Evolutionary conservation across 805 yeast genomes (phyloP).

Genomic region (Candida berthetii): DNA sequence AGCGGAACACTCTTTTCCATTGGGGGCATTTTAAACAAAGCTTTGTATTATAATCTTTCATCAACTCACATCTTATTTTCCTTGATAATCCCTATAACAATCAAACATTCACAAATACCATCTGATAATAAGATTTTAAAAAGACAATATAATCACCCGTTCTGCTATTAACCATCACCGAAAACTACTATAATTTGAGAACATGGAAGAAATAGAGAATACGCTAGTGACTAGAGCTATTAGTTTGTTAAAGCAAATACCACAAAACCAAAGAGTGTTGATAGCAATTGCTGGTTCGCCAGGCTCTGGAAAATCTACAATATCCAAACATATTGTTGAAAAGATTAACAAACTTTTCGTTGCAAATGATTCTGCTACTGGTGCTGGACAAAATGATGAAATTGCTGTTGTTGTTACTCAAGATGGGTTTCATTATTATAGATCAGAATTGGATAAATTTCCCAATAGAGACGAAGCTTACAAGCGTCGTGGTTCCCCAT

Average conservation of each 20-base stretch:
- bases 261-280: conserved; percentile 4
- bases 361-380: background rate
- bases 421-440: conserved; percentile 3
- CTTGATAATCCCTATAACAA: no score
- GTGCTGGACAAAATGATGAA: background rate
- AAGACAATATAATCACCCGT: no score
- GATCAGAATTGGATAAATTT: conserved; percentile 1
- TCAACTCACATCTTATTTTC: no score
- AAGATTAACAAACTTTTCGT: conserved; percentile 3
- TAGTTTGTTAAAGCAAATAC: conserved; percentile 1
- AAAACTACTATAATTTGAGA: background rate
- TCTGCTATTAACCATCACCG: no score
- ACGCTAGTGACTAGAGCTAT: conserved; percentile 2
- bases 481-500: conserved; percentile 4
- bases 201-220: conserved; percentile 6
- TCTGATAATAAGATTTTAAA: no score
- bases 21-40: background rate
- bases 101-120: no score
- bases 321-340: conserved; percentile 2
- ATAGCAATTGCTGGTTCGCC: conserved; percentile 9
- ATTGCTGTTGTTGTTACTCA: conserved; percentile 2
- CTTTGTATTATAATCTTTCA: no score
- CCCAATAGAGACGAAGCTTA: conserved; percentile 2
- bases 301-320: conserved; percentile 9
- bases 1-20: conserved; percentile 10